Evolutionary conservation across 2,329 filamentous ascomycete genomes (phyloP).

Genomic region (Aciculosporium take): DNA sequence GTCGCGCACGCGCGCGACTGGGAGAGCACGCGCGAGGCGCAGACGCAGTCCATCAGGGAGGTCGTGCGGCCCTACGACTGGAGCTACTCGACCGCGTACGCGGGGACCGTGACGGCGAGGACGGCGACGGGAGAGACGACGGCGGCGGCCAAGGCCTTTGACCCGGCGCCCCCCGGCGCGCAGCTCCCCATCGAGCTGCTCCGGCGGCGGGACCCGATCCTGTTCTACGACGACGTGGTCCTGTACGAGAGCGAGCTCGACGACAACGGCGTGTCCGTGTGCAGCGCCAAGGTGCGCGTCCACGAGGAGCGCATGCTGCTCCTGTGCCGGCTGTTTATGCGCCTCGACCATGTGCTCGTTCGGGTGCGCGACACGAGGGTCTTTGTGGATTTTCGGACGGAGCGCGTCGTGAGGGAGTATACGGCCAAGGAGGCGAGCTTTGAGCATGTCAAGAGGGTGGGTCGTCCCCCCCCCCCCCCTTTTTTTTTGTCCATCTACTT

Average conservation of each 20-base stretch:
- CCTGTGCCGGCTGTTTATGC: constrained; percentile 78
- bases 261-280: constrained; percentile 86
- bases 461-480: constrained; percentile 13
- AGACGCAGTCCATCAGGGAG: constrained; percentile 78
- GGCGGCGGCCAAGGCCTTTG: constrained; percentile 11
- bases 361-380: constrained; percentile 80
- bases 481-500: neutral
- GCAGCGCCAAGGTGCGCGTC: constrained; percentile 82
- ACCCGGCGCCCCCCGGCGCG: constrained; percentile 17
- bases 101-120: constrained; percentile 39
- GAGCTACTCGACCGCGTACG: constrained; percentile 88
- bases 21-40: constrained; percentile 53
- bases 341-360: constrained; percentile 79
- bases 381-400: constrained; percentile 74
- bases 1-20: constrained; percentile 88
- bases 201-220: constrained; percentile 77
- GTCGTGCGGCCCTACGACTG: constrained; percentile 95
- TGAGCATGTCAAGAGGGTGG: constrained; percentile 57
- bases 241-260: constrained; percentile 96
- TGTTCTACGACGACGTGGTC: constrained; percentile 93
- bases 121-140: neutral
- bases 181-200: constrained; percentile 75
- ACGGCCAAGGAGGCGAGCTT: constrained; percentile 76
- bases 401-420: constrained; percentile 77
- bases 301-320: constrained; percentile 82